Evolutionary conservation across 345 rosid genomes (phyloP).

Genomic region (Pistacia vera): DNA sequence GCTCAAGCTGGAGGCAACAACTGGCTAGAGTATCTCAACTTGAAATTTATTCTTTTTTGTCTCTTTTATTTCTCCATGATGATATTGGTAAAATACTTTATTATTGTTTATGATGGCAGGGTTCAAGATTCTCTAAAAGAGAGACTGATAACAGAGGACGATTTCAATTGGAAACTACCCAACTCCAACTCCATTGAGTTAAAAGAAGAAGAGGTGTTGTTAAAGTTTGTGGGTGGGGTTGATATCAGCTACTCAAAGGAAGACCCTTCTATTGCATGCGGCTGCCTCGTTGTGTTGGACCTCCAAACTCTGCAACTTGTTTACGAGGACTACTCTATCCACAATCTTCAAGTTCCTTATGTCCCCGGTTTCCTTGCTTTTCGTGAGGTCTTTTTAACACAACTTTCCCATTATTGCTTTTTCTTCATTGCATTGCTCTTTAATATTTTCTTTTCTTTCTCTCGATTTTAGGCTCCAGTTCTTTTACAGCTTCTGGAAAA

Average conservation of each 20-base stretch:
- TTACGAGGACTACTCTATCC: slow-evolving; percentile 48
- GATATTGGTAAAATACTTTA: neutral
- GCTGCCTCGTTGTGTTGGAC: slow-evolving; percentile 72
- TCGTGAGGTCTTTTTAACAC: slow-evolving; percentile 56
- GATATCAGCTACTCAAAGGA: slow-evolving; percentile 86
- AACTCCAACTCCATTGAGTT: slow-evolving; percentile 1
- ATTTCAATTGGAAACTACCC: slow-evolving; percentile 64
- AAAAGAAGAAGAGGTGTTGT: slow-evolving; percentile 30
- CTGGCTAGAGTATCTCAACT: slow-evolving; percentile 1
- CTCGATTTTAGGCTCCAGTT: slow-evolving; percentile 63
- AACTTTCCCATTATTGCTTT: neutral
- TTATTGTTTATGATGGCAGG: slow-evolving; percentile 28
- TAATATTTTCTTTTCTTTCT: neutral
- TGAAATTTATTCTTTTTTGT: neutral
- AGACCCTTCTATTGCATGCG: slow-evolving; percentile 68
- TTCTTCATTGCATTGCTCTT: neutral
- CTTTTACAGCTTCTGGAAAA: slow-evolving; percentile 63
- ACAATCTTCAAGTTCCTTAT: slow-evolving; percentile 66
- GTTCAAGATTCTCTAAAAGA: slow-evolving; percentile 60
- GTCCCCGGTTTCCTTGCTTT: slow-evolving; percentile 87
- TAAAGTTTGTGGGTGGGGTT: slow-evolving; percentile 87
- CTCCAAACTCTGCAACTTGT: slow-evolving; percentile 49
- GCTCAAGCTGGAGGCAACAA: neutral
- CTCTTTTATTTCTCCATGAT: neutral
- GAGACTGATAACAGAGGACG: slow-evolving; percentile 60